Evolutionary conservation across 176 grass and related monocot genomes (phyloP).

Genomic region (Oryza glaberrima): DNA sequence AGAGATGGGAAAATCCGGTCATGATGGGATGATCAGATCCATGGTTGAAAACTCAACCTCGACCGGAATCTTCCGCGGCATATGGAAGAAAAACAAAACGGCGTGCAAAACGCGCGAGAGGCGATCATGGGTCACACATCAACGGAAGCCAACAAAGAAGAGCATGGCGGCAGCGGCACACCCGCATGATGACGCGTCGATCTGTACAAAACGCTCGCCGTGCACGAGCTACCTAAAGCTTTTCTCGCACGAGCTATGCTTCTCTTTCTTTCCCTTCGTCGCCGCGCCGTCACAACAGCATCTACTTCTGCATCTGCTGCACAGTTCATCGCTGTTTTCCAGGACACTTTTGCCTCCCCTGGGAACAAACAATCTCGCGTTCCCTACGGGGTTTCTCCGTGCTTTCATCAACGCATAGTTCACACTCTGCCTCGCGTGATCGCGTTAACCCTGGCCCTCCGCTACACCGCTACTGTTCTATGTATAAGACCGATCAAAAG

Average conservation of each 20-base stretch:
- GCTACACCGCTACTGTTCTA: not conserved
- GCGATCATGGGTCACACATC: slow-evolving; percentile 25
- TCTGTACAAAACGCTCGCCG: not conserved
- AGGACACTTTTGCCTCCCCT: not conserved
- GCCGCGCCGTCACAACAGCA: not conserved
- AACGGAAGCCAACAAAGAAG: slow-evolving; percentile 6
- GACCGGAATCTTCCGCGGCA: not conserved
- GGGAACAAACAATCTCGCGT: not conserved
- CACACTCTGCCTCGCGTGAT: not conserved
- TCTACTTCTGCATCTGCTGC: not conserved
- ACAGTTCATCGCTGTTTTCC: not conserved
- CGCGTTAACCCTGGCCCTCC: not conserved
- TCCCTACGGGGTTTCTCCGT: not conserved
- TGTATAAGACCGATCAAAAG: not conserved
- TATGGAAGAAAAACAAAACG: not conserved
- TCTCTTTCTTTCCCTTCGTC: no score
- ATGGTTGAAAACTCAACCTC: not conserved
- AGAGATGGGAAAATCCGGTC: not conserved
- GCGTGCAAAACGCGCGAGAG: slow-evolving; percentile 34
- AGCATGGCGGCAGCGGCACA: not conserved
- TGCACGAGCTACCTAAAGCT: not conserved
- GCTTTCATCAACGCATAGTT: not conserved
- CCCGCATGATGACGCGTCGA: not conserved
- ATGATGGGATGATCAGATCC: not conserved
- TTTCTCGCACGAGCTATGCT: no score